A percentile compares a stretch with the other conserved stretches of the same genome.
These are phyloP conservation scores for Leccinum ochraceum DNA, from an alignment of 768 basidiomycete species.

Conservation along the genomic window DNA sequence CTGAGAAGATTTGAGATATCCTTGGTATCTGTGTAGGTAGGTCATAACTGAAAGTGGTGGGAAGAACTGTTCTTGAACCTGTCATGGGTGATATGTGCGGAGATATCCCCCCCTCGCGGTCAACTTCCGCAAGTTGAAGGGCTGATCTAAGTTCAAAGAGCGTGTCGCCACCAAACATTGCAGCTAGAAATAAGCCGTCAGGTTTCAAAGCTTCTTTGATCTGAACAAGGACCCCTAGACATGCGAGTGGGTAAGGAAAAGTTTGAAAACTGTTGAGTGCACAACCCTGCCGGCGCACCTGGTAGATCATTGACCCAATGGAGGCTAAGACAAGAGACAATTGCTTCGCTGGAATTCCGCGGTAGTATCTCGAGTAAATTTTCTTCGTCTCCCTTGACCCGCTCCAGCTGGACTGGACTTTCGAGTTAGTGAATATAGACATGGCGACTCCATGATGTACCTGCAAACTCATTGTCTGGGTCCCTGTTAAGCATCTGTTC, in stretches of 20 bases:
- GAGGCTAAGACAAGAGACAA: slow-evolving; percentile 87
- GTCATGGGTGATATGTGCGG: slow-evolving; percentile 98
- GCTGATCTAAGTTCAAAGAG: slow-evolving; percentile 95
- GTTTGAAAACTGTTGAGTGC: background rate
- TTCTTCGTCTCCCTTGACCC: slow-evolving; percentile 86
- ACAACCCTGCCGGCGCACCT: slow-evolving; percentile 48
- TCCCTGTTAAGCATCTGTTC: slow-evolving; percentile 76
- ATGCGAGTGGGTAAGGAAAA: slow-evolving; percentile 1
- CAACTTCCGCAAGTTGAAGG: slow-evolving; percentile 90
- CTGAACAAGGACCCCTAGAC: slow-evolving; percentile 77
- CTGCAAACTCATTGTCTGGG: slow-evolving; percentile 75
- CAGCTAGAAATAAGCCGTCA: slow-evolving; percentile 93
- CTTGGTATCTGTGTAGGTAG: slow-evolving; percentile 64
- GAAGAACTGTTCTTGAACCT: slow-evolving; percentile 46
- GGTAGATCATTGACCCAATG: slow-evolving; percentile 99
- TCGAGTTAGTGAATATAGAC: slow-evolving; percentile 2
- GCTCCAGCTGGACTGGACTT: slow-evolving; percentile 67
- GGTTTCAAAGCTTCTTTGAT: slow-evolving; percentile 82
- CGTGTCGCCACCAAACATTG: slow-evolving; percentile 95
- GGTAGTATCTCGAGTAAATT: slow-evolving; percentile 63
- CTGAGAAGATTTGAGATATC: slow-evolving; percentile 92
- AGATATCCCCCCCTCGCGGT: slow-evolving; percentile 95
- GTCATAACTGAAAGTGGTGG: slow-evolving; percentile 6
- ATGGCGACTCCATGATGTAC: slow-evolving; percentile 39
- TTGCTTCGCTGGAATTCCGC: slow-evolving; percentile 82